These are phyloP conservation scores for Arachnomyces sp. DNA, from an alignment of 2,329 filamentous ascomycete genomes.

Conservation along the genomic window DNA sequence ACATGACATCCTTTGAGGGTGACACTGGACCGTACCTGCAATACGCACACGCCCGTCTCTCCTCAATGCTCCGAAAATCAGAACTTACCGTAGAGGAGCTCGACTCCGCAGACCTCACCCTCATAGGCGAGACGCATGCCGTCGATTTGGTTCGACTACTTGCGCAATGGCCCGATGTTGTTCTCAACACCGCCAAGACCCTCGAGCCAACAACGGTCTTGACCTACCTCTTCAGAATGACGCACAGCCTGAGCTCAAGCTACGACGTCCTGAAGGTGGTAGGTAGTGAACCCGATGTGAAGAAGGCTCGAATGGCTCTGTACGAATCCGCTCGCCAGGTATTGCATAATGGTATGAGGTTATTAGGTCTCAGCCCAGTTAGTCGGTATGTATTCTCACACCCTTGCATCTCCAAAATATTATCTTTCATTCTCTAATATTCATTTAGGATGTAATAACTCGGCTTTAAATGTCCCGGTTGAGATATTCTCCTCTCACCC, in stretches of 20 bases:
- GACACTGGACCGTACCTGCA: conserved; percentile 59
- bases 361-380: conserved; percentile 58
- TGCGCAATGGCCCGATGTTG: conserved; percentile 57
- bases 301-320: conserved; percentile 52
- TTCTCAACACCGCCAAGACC: conserved; percentile 55
- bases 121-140: conserved; percentile 55
- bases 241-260: conserved; percentile 52
- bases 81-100: conserved; percentile 41
- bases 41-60: conserved; percentile 54
- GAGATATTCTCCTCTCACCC: too few species aligned
- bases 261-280: conserved; percentile 57
- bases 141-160: conserved; percentile 54
- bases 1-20: conserved; percentile 58
- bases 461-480: neutral
- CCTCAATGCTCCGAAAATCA: conserved; percentile 52
- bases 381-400: conserved; percentile 37
- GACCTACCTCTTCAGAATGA: conserved; percentile 60
- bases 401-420: neutral
- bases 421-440: neutral
- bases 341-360: conserved; percentile 56
- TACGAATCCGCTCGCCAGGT: conserved; percentile 57
- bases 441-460: conserved; percentile 4
- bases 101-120: conserved; percentile 47
- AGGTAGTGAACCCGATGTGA: conserved; percentile 49
- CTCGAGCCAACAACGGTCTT: conserved; percentile 61